Base-by-base conservation (phyloP, 2,329 filamentous ascomycete species). In the Aspergillus neotritici region DNA sequence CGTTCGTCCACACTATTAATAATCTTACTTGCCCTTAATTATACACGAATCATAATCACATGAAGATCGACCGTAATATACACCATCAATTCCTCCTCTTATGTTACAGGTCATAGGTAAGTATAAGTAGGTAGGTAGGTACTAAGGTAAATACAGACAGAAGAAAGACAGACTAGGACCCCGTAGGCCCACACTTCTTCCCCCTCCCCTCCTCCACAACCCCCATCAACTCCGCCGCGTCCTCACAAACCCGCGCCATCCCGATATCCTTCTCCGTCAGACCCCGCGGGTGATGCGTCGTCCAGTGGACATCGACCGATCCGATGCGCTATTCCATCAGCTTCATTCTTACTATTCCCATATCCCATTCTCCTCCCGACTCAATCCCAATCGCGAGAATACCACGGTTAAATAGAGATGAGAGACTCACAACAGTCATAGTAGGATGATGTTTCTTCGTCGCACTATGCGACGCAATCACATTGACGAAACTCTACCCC, bases 221-320 rank as follows among this genome's bases (percentile, higher is more conserved):
- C 5, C 63, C 63, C 44, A 66, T 62, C 41, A 62, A 35, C 15
- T 47, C 51, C 25, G 64, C 65, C 21, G 63, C 59, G 36, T 63
- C 51, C 39, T 69, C 65, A 41, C 66, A 68, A 40, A 62, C 61
- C 36, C 52, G 55, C 4, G 66, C 66, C 60, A 68, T 62, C 3
- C 49, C 48, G 25, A 62, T 51, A 44, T 69, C 66, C 46, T 67
- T 67, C 21, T 55, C 46, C 8, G 64, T 62, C 16, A 69, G 56
- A 16, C 66, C 66, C n/a, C 59, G 63, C 5, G 65, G 66, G 14
- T 52, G 49, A 54, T 69, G 65, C 33, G 66, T 68, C 12, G 65
- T 67, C 66, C 66, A 69, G 53, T 66, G 59, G 41, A 67, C 53
- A 47, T 64, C 58, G 31, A 67, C 63, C 2, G 62, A 64, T 5